A percentile compares a stretch with the other conserved stretches of the same genome.
These are phyloP conservation scores for Fusarium fracticaudum DNA, from an alignment of 2,329 filamentous ascomycete genomes.

Conservation along the genomic window DNA sequence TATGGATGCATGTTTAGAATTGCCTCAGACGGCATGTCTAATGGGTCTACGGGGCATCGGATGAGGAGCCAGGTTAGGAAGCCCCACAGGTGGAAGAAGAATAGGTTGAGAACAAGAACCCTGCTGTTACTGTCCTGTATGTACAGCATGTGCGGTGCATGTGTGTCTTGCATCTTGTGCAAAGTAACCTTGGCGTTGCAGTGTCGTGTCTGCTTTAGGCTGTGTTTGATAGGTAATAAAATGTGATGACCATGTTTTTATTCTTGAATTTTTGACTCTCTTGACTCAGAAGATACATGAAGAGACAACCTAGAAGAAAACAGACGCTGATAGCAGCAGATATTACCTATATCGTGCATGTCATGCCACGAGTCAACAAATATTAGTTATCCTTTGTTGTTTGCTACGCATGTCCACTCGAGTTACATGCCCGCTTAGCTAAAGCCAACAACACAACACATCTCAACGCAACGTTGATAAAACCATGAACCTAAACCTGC, in stretches of 20 bases:
- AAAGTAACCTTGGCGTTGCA: conserved; percentile 5
- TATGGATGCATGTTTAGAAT: conserved; percentile 31
- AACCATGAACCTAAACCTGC: conserved; percentile 3
- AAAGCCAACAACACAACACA: not conserved
- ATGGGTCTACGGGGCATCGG: conserved; percentile 34
- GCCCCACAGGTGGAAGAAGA: conserved; percentile 28
- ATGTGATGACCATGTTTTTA: not conserved
- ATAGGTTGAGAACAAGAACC: conserved; percentile 7
- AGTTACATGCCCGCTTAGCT: conserved; percentile 1
- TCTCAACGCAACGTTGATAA: not conserved
- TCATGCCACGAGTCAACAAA: conserved; percentile 13
- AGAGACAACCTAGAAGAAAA: not conserved
- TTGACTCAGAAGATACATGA: not conserved
- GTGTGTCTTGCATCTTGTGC: conserved; percentile 30
- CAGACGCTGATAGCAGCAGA: not conserved
- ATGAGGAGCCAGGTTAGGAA: conserved; percentile 37
- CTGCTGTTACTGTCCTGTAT: conserved; percentile 11
- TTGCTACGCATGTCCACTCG: not conserved
- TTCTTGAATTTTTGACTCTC: not conserved
- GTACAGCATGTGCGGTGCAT: conserved; percentile 16
- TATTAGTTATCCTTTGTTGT: not conserved
- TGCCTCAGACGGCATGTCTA: conserved; percentile 37
- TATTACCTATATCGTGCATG: not conserved
- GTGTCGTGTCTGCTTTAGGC: not conserved
- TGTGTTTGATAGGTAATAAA: conserved; percentile 2